Conservation (phyloP, 345 rosid genomes). For the Draba incana region DNA sequence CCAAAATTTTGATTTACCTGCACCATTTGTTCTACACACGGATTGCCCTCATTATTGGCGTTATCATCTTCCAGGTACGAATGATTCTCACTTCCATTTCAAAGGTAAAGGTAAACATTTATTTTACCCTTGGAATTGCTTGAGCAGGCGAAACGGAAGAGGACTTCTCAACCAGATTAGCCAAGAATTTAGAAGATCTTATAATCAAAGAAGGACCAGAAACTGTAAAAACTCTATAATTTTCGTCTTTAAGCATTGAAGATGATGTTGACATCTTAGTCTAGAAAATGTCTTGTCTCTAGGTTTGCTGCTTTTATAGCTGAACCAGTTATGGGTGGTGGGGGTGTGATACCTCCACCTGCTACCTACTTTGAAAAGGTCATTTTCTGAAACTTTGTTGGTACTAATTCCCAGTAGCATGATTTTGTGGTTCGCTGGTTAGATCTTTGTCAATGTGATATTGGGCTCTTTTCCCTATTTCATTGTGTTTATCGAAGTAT, state of each 20-base stretch:
- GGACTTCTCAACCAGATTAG: slow-evolving; percentile 89
- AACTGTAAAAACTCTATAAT: slow-evolving; percentile 53
- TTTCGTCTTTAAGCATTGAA: background rate
- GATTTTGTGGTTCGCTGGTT: background rate
- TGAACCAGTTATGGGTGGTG: slow-evolving; percentile 98
- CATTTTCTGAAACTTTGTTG: slow-evolving; percentile 4
- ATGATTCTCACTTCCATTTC: slow-evolving; percentile 9
- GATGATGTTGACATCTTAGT: slow-evolving; percentile 21
- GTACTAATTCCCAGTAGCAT: background rate
- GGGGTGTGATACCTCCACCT: slow-evolving; percentile 96
- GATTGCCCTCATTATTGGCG: slow-evolving; percentile 99
- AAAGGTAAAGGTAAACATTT: background rate
- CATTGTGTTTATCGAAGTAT: background rate
- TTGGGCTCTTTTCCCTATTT: background rate
- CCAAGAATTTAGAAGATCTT: slow-evolving; percentile 82
- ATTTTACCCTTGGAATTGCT: slow-evolving; percentile 20
- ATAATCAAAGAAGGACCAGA: slow-evolving; percentile 97
- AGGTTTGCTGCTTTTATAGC: slow-evolving; percentile 98
- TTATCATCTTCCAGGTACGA: slow-evolving; percentile 81
- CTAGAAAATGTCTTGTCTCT: slow-evolving; percentile 33
- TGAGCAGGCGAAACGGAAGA: slow-evolving; percentile 90
- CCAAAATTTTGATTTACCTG: slow-evolving; percentile 94
- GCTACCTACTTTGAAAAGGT: slow-evolving; percentile 96
- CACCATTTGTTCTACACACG: slow-evolving; percentile 88
- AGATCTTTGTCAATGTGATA: background rate